A percentile compares a stretch with the other conserved stretches of the same genome.
Conservation (phyloP, 257 asterid species). For the Primulina huaijiensis region DNA sequence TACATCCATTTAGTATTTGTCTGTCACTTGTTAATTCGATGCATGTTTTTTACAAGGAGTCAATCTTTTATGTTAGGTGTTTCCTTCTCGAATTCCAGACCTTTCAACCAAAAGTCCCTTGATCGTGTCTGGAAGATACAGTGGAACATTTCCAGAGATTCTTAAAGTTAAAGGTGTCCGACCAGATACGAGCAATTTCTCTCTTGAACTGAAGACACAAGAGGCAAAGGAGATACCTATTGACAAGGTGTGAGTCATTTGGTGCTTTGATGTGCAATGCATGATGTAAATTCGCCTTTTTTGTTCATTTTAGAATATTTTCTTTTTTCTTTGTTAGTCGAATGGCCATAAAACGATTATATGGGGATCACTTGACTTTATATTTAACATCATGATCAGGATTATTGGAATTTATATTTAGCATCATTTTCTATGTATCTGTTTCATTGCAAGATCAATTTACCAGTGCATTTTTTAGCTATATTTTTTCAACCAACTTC, state of each 20-base stretch:
- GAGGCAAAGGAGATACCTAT: conserved; percentile 64
- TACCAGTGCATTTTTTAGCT: not conserved
- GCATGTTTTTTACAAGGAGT: conserved; percentile 26
- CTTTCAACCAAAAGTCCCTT: conserved; percentile 72
- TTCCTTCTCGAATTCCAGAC: conserved; percentile 78
- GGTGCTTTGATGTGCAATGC: conserved; percentile 17
- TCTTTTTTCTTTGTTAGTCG: conserved; percentile 7
- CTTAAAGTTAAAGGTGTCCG: conserved; percentile 56
- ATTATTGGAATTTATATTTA: not conserved
- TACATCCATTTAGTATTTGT: not conserved
- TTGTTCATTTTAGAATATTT: not conserved
- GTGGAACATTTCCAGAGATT: conserved; percentile 65
- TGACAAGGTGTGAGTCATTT: conserved; percentile 51
- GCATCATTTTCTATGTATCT: not conserved
- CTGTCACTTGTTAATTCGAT: conserved; percentile 5
- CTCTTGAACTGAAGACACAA: conserved; percentile 57
- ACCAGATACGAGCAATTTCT: conserved; percentile 53
- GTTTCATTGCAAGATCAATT: not conserved
- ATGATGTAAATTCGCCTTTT: not conserved
- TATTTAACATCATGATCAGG: not conserved
- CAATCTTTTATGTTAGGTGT: conserved; percentile 52
- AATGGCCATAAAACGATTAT: not conserved
- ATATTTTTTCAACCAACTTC: not conserved
- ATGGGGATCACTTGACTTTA: not conserved
- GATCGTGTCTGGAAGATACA: conserved; percentile 83